Evolutionary conservation across 768 basidiomycete species (phyloP).

Genomic region (Naganishia friedmannii): DNA sequence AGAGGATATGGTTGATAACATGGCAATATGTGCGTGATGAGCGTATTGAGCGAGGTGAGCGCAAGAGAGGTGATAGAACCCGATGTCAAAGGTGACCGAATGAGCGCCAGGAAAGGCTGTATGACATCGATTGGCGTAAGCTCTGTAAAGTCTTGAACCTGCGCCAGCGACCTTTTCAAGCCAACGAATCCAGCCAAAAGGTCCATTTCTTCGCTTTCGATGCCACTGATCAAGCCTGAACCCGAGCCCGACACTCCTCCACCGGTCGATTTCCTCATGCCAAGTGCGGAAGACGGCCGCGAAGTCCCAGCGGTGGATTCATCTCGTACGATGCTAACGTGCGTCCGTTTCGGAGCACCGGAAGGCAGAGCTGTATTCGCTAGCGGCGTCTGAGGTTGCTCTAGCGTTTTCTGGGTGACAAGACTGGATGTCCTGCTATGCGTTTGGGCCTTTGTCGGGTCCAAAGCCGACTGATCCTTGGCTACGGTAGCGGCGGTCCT

Average conservation of each 20-base stretch:
- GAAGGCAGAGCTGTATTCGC: constrained; percentile 22
- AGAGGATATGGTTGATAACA: constrained; percentile 36
- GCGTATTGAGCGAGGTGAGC: constrained; percentile 77
- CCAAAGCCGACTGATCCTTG: constrained; percentile 30
- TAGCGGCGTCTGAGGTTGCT: constrained; percentile 8
- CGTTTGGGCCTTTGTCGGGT: background rate
- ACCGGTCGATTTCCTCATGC: constrained; percentile 70
- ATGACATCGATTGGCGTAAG: constrained; percentile 57
- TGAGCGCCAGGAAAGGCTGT: constrained; percentile 84
- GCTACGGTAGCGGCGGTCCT: constrained; percentile 31
- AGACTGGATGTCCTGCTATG: constrained; percentile 22
- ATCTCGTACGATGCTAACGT: constrained; percentile 60
- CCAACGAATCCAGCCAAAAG: constrained; percentile 87
- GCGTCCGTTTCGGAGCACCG: constrained; percentile 23
- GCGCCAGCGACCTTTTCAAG: constrained; percentile 70
- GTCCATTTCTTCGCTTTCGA: constrained; percentile 69
- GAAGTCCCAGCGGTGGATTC: constrained; percentile 59
- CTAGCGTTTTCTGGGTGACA: constrained; percentile 27
- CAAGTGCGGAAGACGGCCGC: constrained; percentile 54
- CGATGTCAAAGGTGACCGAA: constrained; percentile 89
- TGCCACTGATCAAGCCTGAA: constrained; percentile 56
- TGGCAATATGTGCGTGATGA: constrained; percentile 60
- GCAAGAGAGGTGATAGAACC: constrained; percentile 97
- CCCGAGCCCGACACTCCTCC: constrained; percentile 11
- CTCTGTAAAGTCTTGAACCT: constrained; percentile 54